phyloP scores from a whole-genome alignment of 2,329 filamentous ascomycete species.

The Aspergillus floridensis region DNA sequence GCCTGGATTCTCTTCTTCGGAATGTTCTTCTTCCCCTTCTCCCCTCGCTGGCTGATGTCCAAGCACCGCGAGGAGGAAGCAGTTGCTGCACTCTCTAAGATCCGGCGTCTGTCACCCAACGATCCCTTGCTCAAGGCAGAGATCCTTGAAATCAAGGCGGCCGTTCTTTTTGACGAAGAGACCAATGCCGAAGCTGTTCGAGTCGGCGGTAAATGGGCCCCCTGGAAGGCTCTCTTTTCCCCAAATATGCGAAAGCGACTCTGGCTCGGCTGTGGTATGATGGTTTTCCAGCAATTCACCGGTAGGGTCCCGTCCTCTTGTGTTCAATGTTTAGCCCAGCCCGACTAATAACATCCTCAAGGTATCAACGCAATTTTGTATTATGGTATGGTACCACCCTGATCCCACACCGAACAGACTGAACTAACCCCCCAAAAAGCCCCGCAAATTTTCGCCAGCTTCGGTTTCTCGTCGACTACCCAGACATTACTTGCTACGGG shows the following conservation, averaged over 20 bases:
- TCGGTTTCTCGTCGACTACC: conserved; percentile 26
- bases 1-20: conserved; percentile 65
- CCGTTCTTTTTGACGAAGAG: conserved; percentile 73
- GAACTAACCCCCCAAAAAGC: conserved; percentile 12
- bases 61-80: conserved; percentile 68
- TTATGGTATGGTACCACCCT: conserved; percentile 18
- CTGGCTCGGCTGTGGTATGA: conserved; percentile 26
- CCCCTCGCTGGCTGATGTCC: conserved; percentile 71
- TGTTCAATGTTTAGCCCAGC: too few species aligned
- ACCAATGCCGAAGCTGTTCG: conserved; percentile 55
- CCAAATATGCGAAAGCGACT: conserved; percentile 29
- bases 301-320: conserved; percentile 22
- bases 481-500: conserved; percentile 26
- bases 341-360: too few species aligned
- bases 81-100: conserved; percentile 58
- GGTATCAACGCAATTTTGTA: conserved; percentile 44
- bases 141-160: conserved; percentile 79
- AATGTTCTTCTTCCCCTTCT: conserved; percentile 80
- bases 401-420: too few species aligned
- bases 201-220: conserved; percentile 17
- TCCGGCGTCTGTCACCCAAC: conserved; percentile 49
- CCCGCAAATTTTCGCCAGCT: conserved; percentile 28
- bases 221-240: conserved; percentile 29
- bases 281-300: conserved; percentile 49
- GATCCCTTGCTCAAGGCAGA: conserved; percentile 71